Evolutionary conservation across 345 rosid genomes (phyloP).

Genomic region (Durio zibethinus): DNA sequence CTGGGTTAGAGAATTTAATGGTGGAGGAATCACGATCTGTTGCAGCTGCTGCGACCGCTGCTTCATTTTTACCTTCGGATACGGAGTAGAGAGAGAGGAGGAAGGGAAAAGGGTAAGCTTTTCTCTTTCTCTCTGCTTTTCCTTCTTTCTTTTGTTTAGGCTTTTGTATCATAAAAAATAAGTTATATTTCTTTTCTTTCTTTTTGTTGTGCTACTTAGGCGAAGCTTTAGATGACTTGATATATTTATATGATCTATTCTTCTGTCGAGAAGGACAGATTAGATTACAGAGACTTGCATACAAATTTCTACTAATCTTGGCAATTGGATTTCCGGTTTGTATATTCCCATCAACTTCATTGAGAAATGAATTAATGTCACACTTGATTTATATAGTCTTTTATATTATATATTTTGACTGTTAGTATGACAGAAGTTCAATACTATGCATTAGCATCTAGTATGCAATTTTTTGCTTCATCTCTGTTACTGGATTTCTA

Average conservation of each 20-base stretch:
- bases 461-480: background rate
- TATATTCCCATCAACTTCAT: conserved; percentile 1
- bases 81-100: conserved; percentile 42
- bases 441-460: background rate
- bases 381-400: background rate
- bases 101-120: conserved; percentile 38
- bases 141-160: no score
- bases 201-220: conserved; percentile 29
- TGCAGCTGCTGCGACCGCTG: conserved; percentile 18
- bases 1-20: conserved; percentile 63
- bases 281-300: conserved; percentile 32
- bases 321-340: conserved; percentile 17
- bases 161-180: conserved; percentile 26
- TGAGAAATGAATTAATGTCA: conserved; percentile 10
- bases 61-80: conserved; percentile 61
- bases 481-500: background rate
- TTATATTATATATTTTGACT: no score
- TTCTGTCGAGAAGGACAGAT: conserved; percentile 25
- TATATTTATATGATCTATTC: conserved; percentile 18
- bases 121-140: conserved; percentile 11
- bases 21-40: conserved; percentile 46
- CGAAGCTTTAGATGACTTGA: conserved; percentile 19
- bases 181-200: background rate
- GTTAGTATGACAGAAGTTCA: background rate
- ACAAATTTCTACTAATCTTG: conserved; percentile 24